phyloP scores from a whole-genome alignment of 78 protist species.

The Bodo saltans region DNA sequence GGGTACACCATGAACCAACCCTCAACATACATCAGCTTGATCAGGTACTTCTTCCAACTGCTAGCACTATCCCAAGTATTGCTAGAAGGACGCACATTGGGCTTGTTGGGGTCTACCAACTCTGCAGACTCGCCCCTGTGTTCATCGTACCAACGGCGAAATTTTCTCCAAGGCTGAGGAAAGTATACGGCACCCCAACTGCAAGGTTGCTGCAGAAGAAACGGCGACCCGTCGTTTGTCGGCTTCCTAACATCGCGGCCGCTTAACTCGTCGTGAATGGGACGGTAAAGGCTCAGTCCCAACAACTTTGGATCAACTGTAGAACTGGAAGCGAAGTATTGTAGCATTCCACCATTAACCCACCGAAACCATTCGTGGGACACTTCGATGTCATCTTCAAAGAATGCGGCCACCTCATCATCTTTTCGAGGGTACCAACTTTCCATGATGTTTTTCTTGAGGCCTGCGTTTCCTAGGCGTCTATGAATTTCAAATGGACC shows the following conservation, averaged over 20 bases:
- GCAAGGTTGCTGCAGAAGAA: slow-evolving; percentile 39
- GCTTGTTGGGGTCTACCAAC: neutral
- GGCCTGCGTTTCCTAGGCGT: slow-evolving; percentile 20
- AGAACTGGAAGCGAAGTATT: too few relatives aligned
- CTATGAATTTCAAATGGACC: neutral
- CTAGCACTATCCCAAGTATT: slow-evolving; percentile 13
- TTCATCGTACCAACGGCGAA: slow-evolving; percentile 13
- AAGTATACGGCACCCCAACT: slow-evolving; percentile 40
- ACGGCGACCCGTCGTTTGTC: slow-evolving; percentile 4
- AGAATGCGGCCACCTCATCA: neutral
- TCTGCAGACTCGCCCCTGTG: too few relatives aligned
- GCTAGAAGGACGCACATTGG: neutral
- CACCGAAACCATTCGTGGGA: slow-evolving; percentile 7
- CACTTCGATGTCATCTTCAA: slow-evolving; percentile 46
- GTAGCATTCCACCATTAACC: neutral
- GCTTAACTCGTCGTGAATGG: slow-evolving; percentile 6
- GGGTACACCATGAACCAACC: slow-evolving; percentile 32
- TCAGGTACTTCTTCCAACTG: slow-evolving; percentile 38
- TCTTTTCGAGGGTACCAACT: neutral
- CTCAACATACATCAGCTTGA: slow-evolving; percentile 8
- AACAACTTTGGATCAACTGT: neutral
- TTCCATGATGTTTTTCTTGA: slow-evolving; percentile 8
- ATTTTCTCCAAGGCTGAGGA: slow-evolving; percentile 22
- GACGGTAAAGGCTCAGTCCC: slow-evolving; percentile 1
- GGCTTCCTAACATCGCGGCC: neutral